Conservation (phyloP, 306 rosid genomes). For the Vigna reflexopilosa region DNA sequence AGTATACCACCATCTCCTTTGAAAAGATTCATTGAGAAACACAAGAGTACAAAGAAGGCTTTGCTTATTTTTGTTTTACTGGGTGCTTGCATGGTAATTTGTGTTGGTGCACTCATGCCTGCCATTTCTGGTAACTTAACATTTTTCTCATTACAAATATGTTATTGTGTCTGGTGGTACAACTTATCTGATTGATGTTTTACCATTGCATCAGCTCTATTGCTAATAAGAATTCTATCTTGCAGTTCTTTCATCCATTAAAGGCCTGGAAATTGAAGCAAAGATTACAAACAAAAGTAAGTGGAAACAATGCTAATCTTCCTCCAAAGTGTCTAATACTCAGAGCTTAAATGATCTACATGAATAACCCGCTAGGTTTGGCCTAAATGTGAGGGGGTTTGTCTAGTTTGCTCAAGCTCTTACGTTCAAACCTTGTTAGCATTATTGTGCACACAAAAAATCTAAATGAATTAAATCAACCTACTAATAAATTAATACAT, state of each 20-base stretch:
- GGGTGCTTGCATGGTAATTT: constrained; percentile 84
- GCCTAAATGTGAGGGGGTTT: neutral
- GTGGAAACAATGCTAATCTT: constrained; percentile 44
- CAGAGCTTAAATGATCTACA: constrained; percentile 30
- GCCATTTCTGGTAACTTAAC: constrained; percentile 68
- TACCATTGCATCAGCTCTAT: constrained; percentile 32
- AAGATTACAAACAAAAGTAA: constrained; percentile 60
- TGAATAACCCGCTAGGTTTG: neutral
- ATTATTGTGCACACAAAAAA: neutral
- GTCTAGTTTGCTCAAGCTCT: neutral
- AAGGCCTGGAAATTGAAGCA: constrained; percentile 67
- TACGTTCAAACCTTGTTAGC: neutral
- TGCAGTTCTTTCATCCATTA: constrained; percentile 80
- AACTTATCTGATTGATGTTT: constrained; percentile 32
- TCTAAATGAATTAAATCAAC: constrained; percentile 7
- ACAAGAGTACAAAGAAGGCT: constrained; percentile 59
- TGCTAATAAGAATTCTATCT: constrained; percentile 47
- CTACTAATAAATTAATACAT: neutral
- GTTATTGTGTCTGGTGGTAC: constrained; percentile 6
- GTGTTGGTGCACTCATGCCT: constrained; percentile 77
- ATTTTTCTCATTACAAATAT: constrained; percentile 32
- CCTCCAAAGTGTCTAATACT: constrained; percentile 24
- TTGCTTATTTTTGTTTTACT: constrained; percentile 75
- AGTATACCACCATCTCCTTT: constrained; percentile 52
- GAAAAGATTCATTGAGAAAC: constrained; percentile 73